Evolutionary conservation across 1,284 basidiomycete genomes (phyloP), one percentile per base, ranked within the genome.

Genomic region (Macrocybe sp.): DNA sequence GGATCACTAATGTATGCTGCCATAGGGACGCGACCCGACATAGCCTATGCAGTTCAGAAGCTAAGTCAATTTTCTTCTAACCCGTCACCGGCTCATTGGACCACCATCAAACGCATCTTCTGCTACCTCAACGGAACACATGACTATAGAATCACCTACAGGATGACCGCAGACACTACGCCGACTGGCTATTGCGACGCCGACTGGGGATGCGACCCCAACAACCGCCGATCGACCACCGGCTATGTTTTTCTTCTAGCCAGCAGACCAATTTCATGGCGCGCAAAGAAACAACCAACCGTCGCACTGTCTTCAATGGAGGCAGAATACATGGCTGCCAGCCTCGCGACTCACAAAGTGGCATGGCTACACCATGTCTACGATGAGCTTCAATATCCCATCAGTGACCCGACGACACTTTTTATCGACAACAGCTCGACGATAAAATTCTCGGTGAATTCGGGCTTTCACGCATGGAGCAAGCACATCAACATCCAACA

Each of bases 241-340:
- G 63, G 68, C 2, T 70, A 68, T 45, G 47, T 61, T 1, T 53
- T 65, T 33, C 40, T 47, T 3, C 45, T 66, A 10, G 60, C 58
- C 30, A 59, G 59, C 4, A 64, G 62, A 16, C 55, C 66, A 0
- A 49, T 70, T 6, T 59, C 61, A n/a, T 73, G 70, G 69, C 58
- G 55, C 14, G 63, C 68, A 1, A 64, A 67, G 45, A 64, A 64
- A 42, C 68, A 72, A 51, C 45, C 39, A 2, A 36, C 39, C 4
- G 16, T 47, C 16, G 39, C 39, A 3, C 46, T 47, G 7, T 47
- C 46, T 9, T 10, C 46, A 5, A 42, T 33, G 12, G 46, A 47
- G 29, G 46, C 46, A 3, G 40, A 39, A 36, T 53, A 50, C 35
- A 53, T 53, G 46, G 48, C 52, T 9, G 38, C 45, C 7, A 36